Percentiles rank a stretch among this genome's conserved stretches.
These are phyloP conservation scores for Neopestalotiopsis clavispora DNA, from an alignment of 2,329 filamentous ascomycete species.

Conservation along the genomic window DNA sequence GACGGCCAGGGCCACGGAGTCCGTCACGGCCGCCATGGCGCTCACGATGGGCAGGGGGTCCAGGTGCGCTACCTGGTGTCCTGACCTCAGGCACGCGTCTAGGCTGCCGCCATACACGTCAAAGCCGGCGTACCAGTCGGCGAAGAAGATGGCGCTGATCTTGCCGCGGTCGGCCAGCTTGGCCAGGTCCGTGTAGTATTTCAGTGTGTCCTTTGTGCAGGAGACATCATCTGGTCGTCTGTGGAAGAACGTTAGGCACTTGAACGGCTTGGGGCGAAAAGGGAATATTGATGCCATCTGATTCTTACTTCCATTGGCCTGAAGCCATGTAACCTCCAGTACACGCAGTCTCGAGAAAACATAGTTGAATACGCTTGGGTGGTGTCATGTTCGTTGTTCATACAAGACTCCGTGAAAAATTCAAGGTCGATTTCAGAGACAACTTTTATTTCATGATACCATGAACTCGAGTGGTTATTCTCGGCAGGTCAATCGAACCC, in stretches of 20 bases:
- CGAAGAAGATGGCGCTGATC: constrained; percentile 19
- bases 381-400: background rate
- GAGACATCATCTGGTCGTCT: constrained; percentile 16
- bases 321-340: constrained; percentile 15
- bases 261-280: background rate
- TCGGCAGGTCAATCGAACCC: background rate
- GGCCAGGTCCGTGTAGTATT: constrained; percentile 18
- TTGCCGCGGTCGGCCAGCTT: constrained; percentile 16
- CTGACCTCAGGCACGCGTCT: constrained; percentile 5
- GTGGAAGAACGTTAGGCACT: background rate
- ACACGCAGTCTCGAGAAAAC: constrained; percentile 14
- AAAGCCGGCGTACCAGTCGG: constrained; percentile 17
- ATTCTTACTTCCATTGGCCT: constrained; percentile 19
- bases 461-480: background rate
- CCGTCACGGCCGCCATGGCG: constrained; percentile 69
- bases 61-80: constrained; percentile 18
- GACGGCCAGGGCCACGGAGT: constrained; percentile 64
- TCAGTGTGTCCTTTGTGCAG: constrained; percentile 14
- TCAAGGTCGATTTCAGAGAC: background rate
- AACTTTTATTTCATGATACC: background rate
- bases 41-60: constrained; percentile 43
- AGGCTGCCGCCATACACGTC: constrained; percentile 19
- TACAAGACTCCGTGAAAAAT: background rate
- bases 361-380: constrained; percentile 16
- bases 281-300: no score